Conservation (phyloP, 2,329 filamentous ascomycete genomes). For the Monilinia polystroma region DNA sequence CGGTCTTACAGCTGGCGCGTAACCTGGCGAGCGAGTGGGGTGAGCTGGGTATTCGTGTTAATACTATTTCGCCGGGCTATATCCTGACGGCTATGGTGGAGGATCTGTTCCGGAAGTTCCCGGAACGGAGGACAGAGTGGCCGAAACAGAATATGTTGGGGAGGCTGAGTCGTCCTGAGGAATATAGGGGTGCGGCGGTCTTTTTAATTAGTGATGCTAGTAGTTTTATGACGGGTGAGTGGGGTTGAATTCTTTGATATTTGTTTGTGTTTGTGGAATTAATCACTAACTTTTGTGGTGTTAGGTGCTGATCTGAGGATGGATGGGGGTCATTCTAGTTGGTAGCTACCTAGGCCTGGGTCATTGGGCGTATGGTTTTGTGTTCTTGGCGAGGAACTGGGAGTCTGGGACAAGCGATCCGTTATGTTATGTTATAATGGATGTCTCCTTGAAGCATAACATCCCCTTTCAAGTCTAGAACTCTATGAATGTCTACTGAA, state of each 20-base stretch:
- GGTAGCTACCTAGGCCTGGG: neutral
- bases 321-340: constrained; percentile 9
- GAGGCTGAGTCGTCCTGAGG: constrained; percentile 63
- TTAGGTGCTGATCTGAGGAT: constrained; percentile 5
- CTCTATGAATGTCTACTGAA: too few relatives aligned
- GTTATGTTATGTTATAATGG: too few relatives aligned
- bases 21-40: constrained; percentile 76
- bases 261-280: neutral
- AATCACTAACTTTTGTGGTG: neutral
- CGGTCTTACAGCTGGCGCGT: constrained; percentile 67
- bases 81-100: constrained; percentile 83
- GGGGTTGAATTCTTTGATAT: neutral
- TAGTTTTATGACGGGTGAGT: constrained; percentile 64
- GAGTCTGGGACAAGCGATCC: neutral
- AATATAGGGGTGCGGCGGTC: constrained; percentile 69
- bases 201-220: constrained; percentile 67
- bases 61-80: constrained; percentile 78
- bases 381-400: too few relatives aligned
- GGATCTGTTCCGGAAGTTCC: constrained; percentile 71
- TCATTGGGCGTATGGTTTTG: accelerated
- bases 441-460: too few relatives aligned
- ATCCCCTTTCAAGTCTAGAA: too few relatives aligned
- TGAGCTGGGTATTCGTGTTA: constrained; percentile 65
- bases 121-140: constrained; percentile 68
- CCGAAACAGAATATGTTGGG: constrained; percentile 82